Evolutionary conservation across 306 rosid genomes (phyloP), one percentile per base, ranked within the genome.

Genomic region (Lithocarpus polystachyus): DNA sequence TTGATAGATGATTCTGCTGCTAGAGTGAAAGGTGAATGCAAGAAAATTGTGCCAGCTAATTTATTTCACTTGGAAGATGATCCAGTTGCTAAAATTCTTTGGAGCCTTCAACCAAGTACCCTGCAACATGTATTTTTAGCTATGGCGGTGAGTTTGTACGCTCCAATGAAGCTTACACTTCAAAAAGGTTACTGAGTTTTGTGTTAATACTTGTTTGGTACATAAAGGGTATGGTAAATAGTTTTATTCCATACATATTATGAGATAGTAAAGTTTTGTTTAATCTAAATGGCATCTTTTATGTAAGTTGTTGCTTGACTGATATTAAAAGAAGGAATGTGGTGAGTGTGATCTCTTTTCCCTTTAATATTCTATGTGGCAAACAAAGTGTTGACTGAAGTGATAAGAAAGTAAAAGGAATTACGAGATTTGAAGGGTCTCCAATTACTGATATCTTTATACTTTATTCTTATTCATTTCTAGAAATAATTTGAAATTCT

Each of bases 61-160:
- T 77, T 74, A 71, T 75, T 51, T 82, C 37, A 80, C 81, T 79
- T 84, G 83, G 89, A 84, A 75, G 94, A 91, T 80, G 99, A 96
- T 83, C 92, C 75, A 55, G 80, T 89, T 73, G 96, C 97, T 76
- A 87, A 82, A 84, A 75, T 84, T 82, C 83, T 96, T 43, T 90
- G 91, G 96, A 80, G 82, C 53, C 80, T 86, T 23, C 79, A 86
- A 12, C 85, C 98, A 5, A 74, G 74, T 76, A 86, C 89, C 76
- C 93, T 96, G 72, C 90, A 87, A 79, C 51, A 71, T 77, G 92
- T 88, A 73, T 89, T 95, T 78, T 93, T 96, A 71, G 89, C 90
- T 22, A 87, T 93, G 92, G 99, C 86, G 18, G 99, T 96, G 83
- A 88, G 96, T 89, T 79, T 82, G 52, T 73, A 43, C 71, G 79